These are phyloP conservation scores for Diaporthe caulivora DNA, from an alignment of 2,329 filamentous ascomycete genomes.

Conservation along the genomic window DNA sequence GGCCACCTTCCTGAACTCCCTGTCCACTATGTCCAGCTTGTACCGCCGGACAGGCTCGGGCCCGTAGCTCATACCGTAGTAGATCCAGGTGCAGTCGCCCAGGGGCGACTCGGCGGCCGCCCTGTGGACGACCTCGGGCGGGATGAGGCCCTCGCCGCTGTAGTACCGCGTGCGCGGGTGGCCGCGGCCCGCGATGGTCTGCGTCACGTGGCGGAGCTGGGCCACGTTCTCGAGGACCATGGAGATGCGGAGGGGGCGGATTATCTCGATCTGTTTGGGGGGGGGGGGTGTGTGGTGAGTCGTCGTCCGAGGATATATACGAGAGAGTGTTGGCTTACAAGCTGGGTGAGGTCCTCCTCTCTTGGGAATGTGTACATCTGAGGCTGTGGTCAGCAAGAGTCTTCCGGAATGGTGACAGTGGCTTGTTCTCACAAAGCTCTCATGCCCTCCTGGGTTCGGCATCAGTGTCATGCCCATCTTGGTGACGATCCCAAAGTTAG, in stretches of 20 bases:
- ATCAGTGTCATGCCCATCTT: constrained; percentile 67
- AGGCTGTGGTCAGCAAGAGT: constrained; percentile 48
- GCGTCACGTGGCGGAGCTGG: constrained; percentile 56
- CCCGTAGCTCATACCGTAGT: constrained; percentile 57
- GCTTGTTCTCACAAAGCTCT: constrained; percentile 49
- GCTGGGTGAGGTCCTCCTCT: constrained; percentile 61
- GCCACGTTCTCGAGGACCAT: constrained; percentile 60
- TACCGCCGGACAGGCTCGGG: constrained; percentile 47
- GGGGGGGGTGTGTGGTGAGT: background rate
- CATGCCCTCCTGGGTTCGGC: constrained; percentile 63
- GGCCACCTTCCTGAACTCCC: constrained; percentile 48
- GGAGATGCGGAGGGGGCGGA: constrained; percentile 48
- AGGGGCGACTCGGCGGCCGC: constrained; percentile 42
- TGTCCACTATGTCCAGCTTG: constrained; percentile 50
- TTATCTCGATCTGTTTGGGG: constrained; percentile 48
- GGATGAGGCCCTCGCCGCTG: constrained; percentile 52
- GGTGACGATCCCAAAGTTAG: constrained; percentile 63
- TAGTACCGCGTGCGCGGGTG: constrained; percentile 51
- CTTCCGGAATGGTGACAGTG: background rate
- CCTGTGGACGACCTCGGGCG: constrained; percentile 52
- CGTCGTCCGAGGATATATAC: background rate
- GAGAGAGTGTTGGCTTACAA: constrained; percentile 46
- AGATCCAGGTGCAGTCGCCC: constrained; percentile 55
- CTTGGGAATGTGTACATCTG: constrained; percentile 57
- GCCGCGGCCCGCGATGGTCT: constrained; percentile 51